Evolutionary conservation across 2,329 filamentous ascomycete species (phyloP).

Genomic region (Elsinoe fawcettii): DNA sequence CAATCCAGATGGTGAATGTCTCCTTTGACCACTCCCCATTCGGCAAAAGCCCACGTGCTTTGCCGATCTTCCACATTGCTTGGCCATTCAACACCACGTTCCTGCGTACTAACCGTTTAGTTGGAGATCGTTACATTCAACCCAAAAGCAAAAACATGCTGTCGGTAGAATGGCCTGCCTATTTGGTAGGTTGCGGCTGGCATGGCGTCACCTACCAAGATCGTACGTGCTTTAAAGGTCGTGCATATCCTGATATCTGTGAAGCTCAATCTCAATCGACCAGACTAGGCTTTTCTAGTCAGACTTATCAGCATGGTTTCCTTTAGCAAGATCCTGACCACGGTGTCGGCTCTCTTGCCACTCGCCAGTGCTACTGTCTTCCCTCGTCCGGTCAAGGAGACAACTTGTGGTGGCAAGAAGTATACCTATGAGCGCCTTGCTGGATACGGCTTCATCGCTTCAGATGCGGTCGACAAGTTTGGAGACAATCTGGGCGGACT

Average conservation of each 20-base stretch:
- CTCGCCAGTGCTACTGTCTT: not conserved
- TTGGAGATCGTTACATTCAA: not conserved
- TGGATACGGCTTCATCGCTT: slow-evolving; percentile 56
- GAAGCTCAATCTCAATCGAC: too few relatives aligned
- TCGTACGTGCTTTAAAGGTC: not conserved
- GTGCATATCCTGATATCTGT: not conserved
- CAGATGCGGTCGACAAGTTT: slow-evolving; percentile 55
- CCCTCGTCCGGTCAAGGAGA: slow-evolving; percentile 34
- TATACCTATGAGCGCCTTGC: slow-evolving; percentile 62
- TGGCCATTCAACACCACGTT: slow-evolving; percentile 9
- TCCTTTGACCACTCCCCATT: not conserved
- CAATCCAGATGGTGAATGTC: not conserved
- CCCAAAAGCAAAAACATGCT: not conserved
- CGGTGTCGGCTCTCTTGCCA: not conserved
- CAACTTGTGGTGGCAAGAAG: slow-evolving; percentile 51
- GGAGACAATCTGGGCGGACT: slow-evolving; percentile 62
- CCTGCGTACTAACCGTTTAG: not conserved
- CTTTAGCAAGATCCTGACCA: not conserved
- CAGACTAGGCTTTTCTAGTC: not conserved
- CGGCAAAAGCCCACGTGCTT: slow-evolving; percentile 6
- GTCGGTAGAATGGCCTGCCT: not conserved
- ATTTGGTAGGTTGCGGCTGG: not conserved
- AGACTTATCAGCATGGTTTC: not conserved
- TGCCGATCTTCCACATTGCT: slow-evolving; percentile 1
- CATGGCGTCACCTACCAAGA: slow-evolving; percentile 5